These are phyloP conservation scores for Aegilops umbellulata DNA, from an alignment of 176 grass and related monocot species.

Conservation along the genomic window DNA sequence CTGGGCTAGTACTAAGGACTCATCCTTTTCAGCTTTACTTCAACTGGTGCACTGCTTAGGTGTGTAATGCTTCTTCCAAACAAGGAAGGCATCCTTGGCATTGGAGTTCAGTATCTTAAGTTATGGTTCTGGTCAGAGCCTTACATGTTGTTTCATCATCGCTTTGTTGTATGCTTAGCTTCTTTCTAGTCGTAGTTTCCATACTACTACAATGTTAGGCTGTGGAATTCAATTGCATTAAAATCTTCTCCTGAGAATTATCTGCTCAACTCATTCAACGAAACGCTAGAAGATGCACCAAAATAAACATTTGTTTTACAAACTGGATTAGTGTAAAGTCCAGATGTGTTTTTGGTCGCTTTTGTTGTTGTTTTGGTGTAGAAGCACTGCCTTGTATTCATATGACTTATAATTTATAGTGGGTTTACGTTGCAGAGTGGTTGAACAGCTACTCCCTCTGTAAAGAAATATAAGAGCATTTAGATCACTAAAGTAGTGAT, in stretches of 20 bases:
- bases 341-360: background rate
- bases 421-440: background rate
- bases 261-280: background rate
- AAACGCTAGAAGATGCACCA: background rate
- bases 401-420: background rate
- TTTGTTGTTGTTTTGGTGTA: background rate
- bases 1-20: slow-evolving; percentile 4
- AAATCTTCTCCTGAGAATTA: background rate
- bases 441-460: background rate
- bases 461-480: no score
- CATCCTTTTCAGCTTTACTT: slow-evolving; percentile 48
- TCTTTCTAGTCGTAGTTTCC: background rate
- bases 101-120: background rate
- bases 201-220: background rate
- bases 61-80: background rate
- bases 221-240: background rate
- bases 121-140: slow-evolving; percentile 16
- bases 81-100: background rate
- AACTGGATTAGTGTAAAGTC: background rate
- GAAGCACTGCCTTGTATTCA: background rate
- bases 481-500: no score
- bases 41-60: slow-evolving; percentile 16
- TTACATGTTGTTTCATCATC: background rate
- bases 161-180: background rate
- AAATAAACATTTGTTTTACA: background rate